A percentile compares a stretch with the other conserved stretches of the same genome.
Conservation (phyloP, 352 stramenopile species). For the Phytophthora boehmeriae region DNA sequence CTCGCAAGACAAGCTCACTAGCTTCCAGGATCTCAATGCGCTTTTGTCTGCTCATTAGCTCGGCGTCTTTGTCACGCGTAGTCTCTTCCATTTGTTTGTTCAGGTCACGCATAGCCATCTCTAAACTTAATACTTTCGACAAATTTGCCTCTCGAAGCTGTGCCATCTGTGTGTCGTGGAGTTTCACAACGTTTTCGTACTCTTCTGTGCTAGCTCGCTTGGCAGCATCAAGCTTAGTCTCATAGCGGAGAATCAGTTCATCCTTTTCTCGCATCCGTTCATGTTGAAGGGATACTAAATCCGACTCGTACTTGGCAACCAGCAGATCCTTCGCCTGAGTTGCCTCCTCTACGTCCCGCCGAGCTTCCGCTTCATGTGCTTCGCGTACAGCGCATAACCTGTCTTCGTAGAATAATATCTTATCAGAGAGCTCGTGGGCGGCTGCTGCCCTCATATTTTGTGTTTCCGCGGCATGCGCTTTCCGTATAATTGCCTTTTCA, state of each 20-base stretch:
- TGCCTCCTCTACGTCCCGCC: conserved; percentile 16
- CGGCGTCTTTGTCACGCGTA: conserved; percentile 17
- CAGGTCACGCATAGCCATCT: conserved; percentile 53
- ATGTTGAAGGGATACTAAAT: conserved; percentile 25
- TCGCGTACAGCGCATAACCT: conserved; percentile 16
- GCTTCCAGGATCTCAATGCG: conserved; percentile 33
- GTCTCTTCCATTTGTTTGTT: conserved; percentile 36
- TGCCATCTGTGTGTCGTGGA: conserved; percentile 33
- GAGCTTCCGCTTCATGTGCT: conserved; percentile 20
- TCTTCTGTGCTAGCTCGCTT: conserved; percentile 40
- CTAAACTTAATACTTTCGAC: conserved; percentile 43
- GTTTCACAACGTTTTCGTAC: conserved; percentile 32
- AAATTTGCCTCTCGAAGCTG: conserved; percentile 55
- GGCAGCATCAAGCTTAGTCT: conserved; percentile 51
- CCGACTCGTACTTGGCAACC: conserved; percentile 33
- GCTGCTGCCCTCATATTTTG: conserved; percentile 20
- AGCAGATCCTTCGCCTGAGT: conserved; percentile 19
- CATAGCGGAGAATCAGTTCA: conserved; percentile 45
- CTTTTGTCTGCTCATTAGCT: conserved; percentile 29
- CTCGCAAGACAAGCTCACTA: conserved; percentile 18
- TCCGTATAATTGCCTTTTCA: conserved; percentile 22
- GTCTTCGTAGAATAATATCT: conserved; percentile 27
- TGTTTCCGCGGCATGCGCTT: conserved; percentile 29
- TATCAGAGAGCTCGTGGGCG: conserved; percentile 28
- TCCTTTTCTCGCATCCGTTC: conserved; percentile 26